Percentiles rank a stretch among this genome's conserved stretches.
Conservation (phyloP, 1,284 basidiomycete genomes). For the Heterobasidion occidentale region DNA sequence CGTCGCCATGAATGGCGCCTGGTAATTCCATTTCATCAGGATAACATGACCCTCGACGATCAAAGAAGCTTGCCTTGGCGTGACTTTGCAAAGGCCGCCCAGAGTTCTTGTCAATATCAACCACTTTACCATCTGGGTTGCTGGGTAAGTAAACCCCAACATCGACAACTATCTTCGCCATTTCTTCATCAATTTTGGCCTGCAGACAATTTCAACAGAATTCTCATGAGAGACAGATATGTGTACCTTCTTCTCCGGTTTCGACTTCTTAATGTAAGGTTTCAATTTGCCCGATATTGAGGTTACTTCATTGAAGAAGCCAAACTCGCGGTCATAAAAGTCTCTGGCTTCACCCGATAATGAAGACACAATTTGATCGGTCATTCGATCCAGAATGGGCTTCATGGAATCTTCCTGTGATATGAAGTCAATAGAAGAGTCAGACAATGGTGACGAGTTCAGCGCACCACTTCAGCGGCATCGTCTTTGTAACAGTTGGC, state of each 20-base stretch:
- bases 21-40: background rate
- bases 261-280: slow-evolving; percentile 93
- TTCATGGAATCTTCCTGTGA: slow-evolving; percentile 90
- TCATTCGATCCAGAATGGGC: slow-evolving; percentile 87
- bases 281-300: slow-evolving; percentile 97
- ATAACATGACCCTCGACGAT: background rate
- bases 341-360: slow-evolving; percentile 86
- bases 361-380: slow-evolving; percentile 72
- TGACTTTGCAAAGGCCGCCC: slow-evolving; percentile 95
- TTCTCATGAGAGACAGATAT: background rate
- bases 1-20: slow-evolving; percentile 99
- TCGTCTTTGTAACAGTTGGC: slow-evolving; percentile 97
- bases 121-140: slow-evolving; percentile 94
- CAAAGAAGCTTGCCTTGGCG: slow-evolving; percentile 64
- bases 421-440: background rate
- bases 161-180: slow-evolving; percentile 92
- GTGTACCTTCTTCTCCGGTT: slow-evolving; percentile 90
- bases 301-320: slow-evolving; percentile 95
- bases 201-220: slow-evolving; percentile 20
- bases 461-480: slow-evolving; percentile 66
- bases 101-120: slow-evolving; percentile 95
- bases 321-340: slow-evolving; percentile 95
- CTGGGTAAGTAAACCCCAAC: slow-evolving; percentile 95
- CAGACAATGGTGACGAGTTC: background rate
- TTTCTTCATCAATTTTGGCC: slow-evolving; percentile 99